Conservation (phyloP, 2,329 filamentous ascomycete species). For the Mollisiaceae sp. region DNA sequence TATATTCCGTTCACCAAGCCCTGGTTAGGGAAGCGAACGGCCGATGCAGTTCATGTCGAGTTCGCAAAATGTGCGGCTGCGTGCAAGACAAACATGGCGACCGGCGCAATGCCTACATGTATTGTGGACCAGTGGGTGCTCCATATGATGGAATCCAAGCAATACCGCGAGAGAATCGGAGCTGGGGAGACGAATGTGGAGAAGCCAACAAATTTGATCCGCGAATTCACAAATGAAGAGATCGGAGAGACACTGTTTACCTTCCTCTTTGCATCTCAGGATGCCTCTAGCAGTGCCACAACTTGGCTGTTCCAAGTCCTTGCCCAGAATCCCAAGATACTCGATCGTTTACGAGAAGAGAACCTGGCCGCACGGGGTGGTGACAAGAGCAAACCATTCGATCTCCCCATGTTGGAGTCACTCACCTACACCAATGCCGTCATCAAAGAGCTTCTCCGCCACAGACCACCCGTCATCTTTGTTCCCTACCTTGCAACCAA, state of each 20-base stretch:
- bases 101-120: slow-evolving; percentile 70
- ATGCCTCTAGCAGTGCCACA: slow-evolving; percentile 58
- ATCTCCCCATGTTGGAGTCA: slow-evolving; percentile 53
- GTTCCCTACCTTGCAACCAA: slow-evolving; percentile 57
- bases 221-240: slow-evolving; percentile 55
- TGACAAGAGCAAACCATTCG: slow-evolving; percentile 47
- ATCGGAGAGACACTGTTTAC: slow-evolving; percentile 58
- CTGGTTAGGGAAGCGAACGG: slow-evolving; percentile 77
- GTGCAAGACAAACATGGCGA: slow-evolving; percentile 73
- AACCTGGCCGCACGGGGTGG: slow-evolving; percentile 52
- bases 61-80: slow-evolving; percentile 75
- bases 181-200: slow-evolving; percentile 54
- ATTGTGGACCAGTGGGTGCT: slow-evolving; percentile 81
- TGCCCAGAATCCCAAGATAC: slow-evolving; percentile 55
- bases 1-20: slow-evolving; percentile 78
- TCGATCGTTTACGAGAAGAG: slow-evolving; percentile 52
- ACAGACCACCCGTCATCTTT: slow-evolving; percentile 59
- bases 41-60: slow-evolving; percentile 72
- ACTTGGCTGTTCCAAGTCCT: slow-evolving; percentile 59
- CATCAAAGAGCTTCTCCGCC: slow-evolving; percentile 57
- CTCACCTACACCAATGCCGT: slow-evolving; percentile 58
- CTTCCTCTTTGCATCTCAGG: slow-evolving; percentile 59
- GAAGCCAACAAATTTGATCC: slow-evolving; percentile 54
- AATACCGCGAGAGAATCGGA: slow-evolving; percentile 67
- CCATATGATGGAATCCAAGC: slow-evolving; percentile 73